Conservation (phyloP, 768 basidiomycete genomes). For the Hericium rajendrae region DNA sequence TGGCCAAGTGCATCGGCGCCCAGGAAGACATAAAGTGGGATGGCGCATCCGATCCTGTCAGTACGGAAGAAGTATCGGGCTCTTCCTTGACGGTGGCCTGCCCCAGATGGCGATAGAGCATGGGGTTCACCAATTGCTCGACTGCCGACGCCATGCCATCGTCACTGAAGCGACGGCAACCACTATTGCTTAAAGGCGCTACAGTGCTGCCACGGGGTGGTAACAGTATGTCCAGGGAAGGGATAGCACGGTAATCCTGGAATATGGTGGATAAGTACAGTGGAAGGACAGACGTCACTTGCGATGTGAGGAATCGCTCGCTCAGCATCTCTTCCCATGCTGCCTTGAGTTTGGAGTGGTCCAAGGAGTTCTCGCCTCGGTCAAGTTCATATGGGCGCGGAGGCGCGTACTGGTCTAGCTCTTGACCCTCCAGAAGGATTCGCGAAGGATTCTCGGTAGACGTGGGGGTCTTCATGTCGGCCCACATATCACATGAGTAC, state of each 20-base stretch:
- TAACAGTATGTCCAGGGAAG: constrained; percentile 9
- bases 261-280: constrained; percentile 14
- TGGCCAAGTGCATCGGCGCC: constrained; percentile 59
- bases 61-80: not conserved
- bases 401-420: not conserved
- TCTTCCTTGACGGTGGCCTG: constrained; percentile 8
- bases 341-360: constrained; percentile 11
- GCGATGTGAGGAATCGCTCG: constrained; percentile 8
- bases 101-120: constrained; percentile 9
- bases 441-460: not conserved
- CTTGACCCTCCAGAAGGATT: not conserved
- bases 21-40: constrained; percentile 30
- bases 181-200: not conserved
- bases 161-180: not conserved
- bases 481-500: not conserved
- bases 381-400: constrained; percentile 1
- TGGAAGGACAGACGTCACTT: constrained; percentile 9
- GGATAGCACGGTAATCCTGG: constrained; percentile 8
- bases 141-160: not conserved
- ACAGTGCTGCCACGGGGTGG: not conserved
- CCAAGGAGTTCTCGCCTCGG: constrained; percentile 1
- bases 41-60: constrained; percentile 10
- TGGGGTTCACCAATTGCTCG: constrained; percentile 8
- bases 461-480: not conserved
- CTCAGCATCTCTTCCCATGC: constrained; percentile 14